Conservation (phyloP, 2,329 filamentous ascomycete genomes). For the Diaporthe batatas region DNA sequence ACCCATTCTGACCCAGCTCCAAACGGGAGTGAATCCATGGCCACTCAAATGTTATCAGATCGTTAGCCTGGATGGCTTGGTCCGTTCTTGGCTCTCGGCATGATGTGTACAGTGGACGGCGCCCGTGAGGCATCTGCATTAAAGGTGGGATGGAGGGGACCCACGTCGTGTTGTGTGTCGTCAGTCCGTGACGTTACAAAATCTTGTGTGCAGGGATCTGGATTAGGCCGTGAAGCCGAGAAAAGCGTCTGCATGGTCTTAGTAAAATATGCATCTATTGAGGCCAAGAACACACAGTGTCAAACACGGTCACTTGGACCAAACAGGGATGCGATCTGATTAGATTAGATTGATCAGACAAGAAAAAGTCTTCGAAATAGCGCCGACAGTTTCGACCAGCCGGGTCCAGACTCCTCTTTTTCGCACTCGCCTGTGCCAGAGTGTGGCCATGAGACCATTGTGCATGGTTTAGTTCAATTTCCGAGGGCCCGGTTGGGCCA, state of each 20-base stretch:
- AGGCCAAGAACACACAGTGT: not conserved
- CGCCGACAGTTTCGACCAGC: not conserved
- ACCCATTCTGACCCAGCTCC: not conserved
- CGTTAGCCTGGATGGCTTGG: not conserved
- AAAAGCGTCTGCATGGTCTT: not conserved
- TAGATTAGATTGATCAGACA: slow-evolving; percentile 41
- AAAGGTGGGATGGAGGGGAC: not conserved
- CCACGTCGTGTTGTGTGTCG: slow-evolving; percentile 1
- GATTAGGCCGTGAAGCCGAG: not conserved
- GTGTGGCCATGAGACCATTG: not conserved
- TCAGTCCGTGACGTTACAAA: slow-evolving; percentile 10
- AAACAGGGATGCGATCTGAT: not conserved
- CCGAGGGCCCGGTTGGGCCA: not conserved
- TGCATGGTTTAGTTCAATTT: slow-evolving; percentile 17
- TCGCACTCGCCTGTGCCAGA: slow-evolving; percentile 10
- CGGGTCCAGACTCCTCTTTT: not conserved
- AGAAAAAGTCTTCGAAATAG: slow-evolving; percentile 23
- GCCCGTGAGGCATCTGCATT: not conserved
- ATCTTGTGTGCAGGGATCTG: not conserved
- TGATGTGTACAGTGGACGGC: no score
- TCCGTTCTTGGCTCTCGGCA: not conserved
- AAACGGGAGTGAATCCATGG: not conserved
- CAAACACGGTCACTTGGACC: not conserved
- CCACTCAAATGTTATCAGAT: not conserved
- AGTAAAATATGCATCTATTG: not conserved